phyloP scores from a whole-genome alignment of 371 early-diverging fungal species.

The Mortierella sp. region DNA sequence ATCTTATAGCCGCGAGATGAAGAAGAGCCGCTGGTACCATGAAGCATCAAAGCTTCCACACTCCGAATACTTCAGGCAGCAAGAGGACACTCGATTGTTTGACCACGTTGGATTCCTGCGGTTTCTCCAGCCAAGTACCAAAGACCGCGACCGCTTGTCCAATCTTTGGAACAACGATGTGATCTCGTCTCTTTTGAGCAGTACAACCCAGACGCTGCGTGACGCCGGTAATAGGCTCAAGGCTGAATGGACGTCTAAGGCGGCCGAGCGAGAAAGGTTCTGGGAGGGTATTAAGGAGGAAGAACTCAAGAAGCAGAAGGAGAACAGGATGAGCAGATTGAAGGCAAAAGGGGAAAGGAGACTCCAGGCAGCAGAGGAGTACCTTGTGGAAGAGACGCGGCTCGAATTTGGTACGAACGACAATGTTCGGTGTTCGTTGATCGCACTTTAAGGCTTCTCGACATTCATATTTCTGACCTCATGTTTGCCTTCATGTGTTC shows the following conservation, averaged over 20 bases:
- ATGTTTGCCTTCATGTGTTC: no score
- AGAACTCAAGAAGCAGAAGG: background rate
- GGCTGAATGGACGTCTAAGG: background rate
- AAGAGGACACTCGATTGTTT: background rate
- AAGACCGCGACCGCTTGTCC: background rate
- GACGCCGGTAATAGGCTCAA: background rate
- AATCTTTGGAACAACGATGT: background rate
- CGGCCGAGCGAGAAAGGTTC: background rate
- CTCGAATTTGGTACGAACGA: slow-evolving; percentile 2
- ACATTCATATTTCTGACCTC: no score
- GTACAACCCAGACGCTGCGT: background rate
- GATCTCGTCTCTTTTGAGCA: background rate
- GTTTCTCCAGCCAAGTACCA: background rate
- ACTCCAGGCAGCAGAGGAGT: background rate
- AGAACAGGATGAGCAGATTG: background rate
- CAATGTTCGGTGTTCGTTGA: no score
- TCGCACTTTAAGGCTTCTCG: no score
- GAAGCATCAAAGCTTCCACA: background rate
- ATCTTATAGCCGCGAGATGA: background rate
- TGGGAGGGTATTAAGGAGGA: background rate
- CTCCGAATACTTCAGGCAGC: background rate
- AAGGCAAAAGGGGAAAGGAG: background rate
- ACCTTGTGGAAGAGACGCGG: slow-evolving; percentile 3
- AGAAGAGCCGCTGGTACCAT: background rate
- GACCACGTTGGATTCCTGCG: background rate